These are phyloP conservation scores for Avena atlantica DNA, from an alignment of 176 grass and related monocot genomes.

Conservation along the genomic window DNA sequence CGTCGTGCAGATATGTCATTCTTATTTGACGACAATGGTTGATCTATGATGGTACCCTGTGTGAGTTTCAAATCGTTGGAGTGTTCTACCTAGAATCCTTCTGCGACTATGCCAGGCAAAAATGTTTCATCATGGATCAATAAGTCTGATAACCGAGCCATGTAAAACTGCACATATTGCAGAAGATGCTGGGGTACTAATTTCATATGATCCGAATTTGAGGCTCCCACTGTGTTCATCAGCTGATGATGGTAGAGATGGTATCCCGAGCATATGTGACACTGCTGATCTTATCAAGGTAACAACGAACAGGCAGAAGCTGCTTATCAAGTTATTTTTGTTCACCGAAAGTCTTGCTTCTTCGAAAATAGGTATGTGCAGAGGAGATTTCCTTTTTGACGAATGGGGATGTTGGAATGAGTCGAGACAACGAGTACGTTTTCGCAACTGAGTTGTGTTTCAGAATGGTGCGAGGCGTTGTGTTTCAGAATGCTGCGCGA, in stretches of 20 bases:
- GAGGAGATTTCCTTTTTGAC: slow-evolving; percentile 96
- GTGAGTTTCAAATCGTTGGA: no score
- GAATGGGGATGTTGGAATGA: slow-evolving; percentile 42
- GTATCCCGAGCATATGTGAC: slow-evolving; percentile 92
- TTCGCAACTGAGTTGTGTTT: no score
- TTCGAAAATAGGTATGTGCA: slow-evolving; percentile 79
- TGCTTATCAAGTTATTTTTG: background rate
- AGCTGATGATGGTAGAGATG: slow-evolving; percentile 84
- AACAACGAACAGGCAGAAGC: slow-evolving; percentile 11
- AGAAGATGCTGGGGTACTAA: slow-evolving; percentile 85
- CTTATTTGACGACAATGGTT: no score
- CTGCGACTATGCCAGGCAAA: slow-evolving; percentile 62
- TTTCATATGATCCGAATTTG: slow-evolving; percentile 98
- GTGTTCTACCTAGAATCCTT: no score
- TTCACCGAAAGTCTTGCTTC: slow-evolving; percentile 12
- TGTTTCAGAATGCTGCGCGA: no score
- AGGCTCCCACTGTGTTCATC: slow-evolving; percentile 92
- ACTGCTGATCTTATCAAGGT: slow-evolving; percentile 96
- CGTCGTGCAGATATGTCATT: no score
- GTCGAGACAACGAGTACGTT: no score
- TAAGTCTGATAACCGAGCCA: slow-evolving; percentile 98
- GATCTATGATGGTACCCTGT: no score
- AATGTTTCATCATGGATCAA: slow-evolving; percentile 95
- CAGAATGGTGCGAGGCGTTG: no score
- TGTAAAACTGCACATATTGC: slow-evolving; percentile 88